phyloP scores from a whole-genome alignment of 2,329 filamentous ascomycete species.

The Claviceps sp. region DNA sequence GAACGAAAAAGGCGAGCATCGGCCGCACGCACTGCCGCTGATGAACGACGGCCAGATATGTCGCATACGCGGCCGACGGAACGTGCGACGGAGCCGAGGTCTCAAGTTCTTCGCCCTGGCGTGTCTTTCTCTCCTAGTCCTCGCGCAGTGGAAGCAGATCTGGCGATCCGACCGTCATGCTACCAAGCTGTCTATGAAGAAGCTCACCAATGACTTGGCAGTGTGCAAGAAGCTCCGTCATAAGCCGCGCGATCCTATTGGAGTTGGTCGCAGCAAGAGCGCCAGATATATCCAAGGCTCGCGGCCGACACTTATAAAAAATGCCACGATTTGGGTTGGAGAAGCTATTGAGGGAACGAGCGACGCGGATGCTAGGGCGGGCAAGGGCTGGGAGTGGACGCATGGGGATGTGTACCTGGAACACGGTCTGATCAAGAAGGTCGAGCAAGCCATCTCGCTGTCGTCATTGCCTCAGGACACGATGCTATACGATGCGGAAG shows the following conservation, averaged over 20 bases:
- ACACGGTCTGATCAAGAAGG: slow-evolving; percentile 44
- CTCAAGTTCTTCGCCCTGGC: slow-evolving; percentile 30
- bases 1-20: slow-evolving; percentile 30
- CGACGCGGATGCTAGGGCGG: slow-evolving; percentile 38
- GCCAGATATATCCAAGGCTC: slow-evolving; percentile 46
- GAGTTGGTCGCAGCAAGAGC: slow-evolving; percentile 43
- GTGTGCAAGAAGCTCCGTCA: slow-evolving; percentile 41
- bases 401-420: slow-evolving; percentile 47
- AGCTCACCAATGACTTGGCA: slow-evolving; percentile 39
- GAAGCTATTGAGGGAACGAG: slow-evolving; percentile 40
- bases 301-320: slow-evolving; percentile 48
- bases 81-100: slow-evolving; percentile 29
- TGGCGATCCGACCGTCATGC: slow-evolving; percentile 13
- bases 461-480: slow-evolving; percentile 31
- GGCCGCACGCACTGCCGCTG: slow-evolving; percentile 27
- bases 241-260: slow-evolving; percentile 42
- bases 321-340: slow-evolving; percentile 54
- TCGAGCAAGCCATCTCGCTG: slow-evolving; percentile 30
- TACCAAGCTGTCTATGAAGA: slow-evolving; percentile 34
- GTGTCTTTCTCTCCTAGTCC: slow-evolving; percentile 37
- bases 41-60: slow-evolving; percentile 1
- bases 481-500: slow-evolving; percentile 42
- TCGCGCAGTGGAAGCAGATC: slow-evolving; percentile 34
- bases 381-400: slow-evolving; percentile 48
- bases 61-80: slow-evolving; percentile 12